A percentile compares a stretch with the other conserved stretches of the same genome.
phyloP scores from a whole-genome alignment of 805 yeast species.

The Ogataea paraovalis region DNA sequence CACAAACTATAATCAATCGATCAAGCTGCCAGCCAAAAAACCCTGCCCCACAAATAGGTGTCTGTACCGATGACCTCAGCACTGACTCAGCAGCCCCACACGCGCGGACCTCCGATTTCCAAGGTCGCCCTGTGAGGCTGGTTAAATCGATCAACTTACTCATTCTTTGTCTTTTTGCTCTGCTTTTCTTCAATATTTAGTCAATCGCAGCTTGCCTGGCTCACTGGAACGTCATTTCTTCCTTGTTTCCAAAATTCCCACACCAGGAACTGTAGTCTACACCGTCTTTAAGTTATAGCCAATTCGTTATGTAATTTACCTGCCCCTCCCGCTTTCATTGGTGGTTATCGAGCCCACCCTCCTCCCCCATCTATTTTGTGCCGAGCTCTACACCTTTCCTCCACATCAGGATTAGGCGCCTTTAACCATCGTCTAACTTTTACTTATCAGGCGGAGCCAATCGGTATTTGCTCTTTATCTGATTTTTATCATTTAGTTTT shows the following conservation, averaged over 20 bases:
- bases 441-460: not conserved
- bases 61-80: no score
- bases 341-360: not conserved
- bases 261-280: not conserved
- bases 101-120: no score
- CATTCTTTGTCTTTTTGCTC: not conserved
- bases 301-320: not conserved
- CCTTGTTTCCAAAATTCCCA: not conserved
- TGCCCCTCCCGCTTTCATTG: not conserved
- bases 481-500: not conserved
- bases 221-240: not conserved
- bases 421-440: not conserved
- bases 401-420: not conserved
- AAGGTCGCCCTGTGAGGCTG: not conserved
- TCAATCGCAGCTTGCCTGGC: not conserved
- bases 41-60: no score
- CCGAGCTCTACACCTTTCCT: not conserved
- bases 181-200: not conserved
- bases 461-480: not conserved
- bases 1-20: no score
- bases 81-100: no score
- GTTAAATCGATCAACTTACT: not conserved
- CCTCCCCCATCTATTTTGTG: not conserved
- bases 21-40: no score
- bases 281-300: not conserved